Conservation (phyloP, 2,329 filamentous ascomycete genomes). For the Nemania diffusa region DNA sequence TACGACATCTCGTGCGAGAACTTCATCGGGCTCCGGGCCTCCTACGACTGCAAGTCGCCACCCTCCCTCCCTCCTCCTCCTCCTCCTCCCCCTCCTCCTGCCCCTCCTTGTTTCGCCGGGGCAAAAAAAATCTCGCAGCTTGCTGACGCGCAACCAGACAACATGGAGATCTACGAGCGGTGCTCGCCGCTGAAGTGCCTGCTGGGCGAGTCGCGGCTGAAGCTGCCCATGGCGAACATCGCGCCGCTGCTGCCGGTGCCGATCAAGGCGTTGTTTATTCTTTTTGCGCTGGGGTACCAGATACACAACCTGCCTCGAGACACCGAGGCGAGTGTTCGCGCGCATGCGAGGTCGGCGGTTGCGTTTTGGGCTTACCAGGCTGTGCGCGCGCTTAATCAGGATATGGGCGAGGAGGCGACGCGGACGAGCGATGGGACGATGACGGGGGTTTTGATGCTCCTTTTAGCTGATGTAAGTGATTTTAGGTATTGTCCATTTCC, state of each 20-base stretch:
- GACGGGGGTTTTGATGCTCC: slow-evolving; percentile 44
- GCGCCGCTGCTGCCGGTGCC: slow-evolving; percentile 31
- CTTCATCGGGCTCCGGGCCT: slow-evolving; percentile 42
- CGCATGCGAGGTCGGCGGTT: slow-evolving; percentile 29
- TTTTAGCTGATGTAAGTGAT: slow-evolving; percentile 47
- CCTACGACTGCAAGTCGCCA: slow-evolving; percentile 47
- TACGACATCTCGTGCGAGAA: slow-evolving; percentile 39
- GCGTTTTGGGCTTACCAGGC: slow-evolving; percentile 46
- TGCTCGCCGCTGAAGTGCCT: slow-evolving; percentile 35
- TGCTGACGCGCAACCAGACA: slow-evolving; percentile 40
- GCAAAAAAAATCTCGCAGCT: no score
- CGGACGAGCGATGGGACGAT: slow-evolving; percentile 44
- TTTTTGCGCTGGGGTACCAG: slow-evolving; percentile 39
- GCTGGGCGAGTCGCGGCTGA: slow-evolving; percentile 19
- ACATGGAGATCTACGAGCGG: slow-evolving; percentile 47
- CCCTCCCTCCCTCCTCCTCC: neutral
- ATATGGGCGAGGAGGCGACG: slow-evolving; percentile 40
- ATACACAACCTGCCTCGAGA: slow-evolving; percentile 33
- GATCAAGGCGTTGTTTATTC: slow-evolving; percentile 38
- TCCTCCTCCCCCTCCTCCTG: no score
- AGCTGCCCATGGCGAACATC: slow-evolving; percentile 28
- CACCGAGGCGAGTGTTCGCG: slow-evolving; percentile 15
- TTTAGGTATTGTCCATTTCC: neutral
- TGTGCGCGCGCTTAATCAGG: slow-evolving; percentile 46
- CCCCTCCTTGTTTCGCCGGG: no score